phyloP scores from a whole-genome alignment of 2,329 filamentous ascomycete species.

The Colletotrichum cereale region DNA sequence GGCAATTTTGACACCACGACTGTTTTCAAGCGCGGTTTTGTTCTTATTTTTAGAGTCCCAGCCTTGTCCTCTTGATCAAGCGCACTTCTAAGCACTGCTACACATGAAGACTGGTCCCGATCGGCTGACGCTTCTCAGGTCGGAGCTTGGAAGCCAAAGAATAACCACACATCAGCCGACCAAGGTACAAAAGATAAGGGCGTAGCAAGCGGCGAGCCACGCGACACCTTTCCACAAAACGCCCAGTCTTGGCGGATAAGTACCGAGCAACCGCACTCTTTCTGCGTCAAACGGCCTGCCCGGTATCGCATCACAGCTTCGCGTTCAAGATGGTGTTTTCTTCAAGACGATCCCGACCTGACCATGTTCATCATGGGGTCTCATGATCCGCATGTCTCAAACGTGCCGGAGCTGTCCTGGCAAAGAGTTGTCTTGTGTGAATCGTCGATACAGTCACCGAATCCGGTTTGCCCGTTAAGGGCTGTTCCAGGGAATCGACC shows the following conservation, averaged over 20 bases:
- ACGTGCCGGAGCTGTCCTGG: neutral
- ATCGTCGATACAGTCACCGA: neutral
- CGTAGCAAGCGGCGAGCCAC: conserved; percentile 31
- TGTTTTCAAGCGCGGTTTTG: neutral
- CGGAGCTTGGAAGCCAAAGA: conserved; percentile 18
- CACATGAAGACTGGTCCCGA: neutral
- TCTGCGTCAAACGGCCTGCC: neutral
- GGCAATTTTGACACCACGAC: conserved; percentile 2
- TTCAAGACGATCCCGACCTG: neutral
- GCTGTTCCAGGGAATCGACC: neutral
- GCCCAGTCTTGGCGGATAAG: conserved; percentile 1
- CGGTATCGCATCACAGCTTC: neutral
- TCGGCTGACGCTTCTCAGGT: conserved; percentile 33
- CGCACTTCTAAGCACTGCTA: neutral
- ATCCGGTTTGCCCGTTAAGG: neutral
- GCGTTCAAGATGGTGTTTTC: neutral
- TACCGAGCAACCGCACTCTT: neutral
- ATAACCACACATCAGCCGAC: conserved; percentile 27
- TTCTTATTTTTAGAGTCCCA: neutral
- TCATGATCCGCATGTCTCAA: neutral
- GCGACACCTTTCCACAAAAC: conserved; percentile 19
- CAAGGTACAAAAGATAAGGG: conserved; percentile 31
- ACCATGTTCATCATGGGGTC: neutral
- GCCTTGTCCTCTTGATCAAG: neutral
- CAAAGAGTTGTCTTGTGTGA: neutral